phyloP scores from a whole-genome alignment of 352 stramenopile species.

The Pythium coloratum region DNA sequence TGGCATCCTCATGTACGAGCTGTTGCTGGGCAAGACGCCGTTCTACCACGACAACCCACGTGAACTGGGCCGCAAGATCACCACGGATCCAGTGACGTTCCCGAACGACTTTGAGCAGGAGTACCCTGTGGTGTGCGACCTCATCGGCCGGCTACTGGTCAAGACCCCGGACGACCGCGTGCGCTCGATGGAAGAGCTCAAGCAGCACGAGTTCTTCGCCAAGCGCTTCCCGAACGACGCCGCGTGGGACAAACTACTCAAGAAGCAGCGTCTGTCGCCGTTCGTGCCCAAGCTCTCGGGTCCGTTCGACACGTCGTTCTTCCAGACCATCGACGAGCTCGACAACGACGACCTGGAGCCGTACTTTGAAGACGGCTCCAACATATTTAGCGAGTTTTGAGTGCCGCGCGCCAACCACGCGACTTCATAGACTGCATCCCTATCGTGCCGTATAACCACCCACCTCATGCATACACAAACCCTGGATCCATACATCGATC shows the following conservation, averaged over 20 bases:
- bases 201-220: constrained; percentile 61
- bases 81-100: constrained; percentile 62
- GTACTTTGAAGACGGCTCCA: constrained; percentile 68
- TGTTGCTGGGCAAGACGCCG: constrained; percentile 80
- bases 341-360: constrained; percentile 60
- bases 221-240: constrained; percentile 33
- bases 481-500: neutral
- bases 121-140: constrained; percentile 45
- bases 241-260: constrained; percentile 45
- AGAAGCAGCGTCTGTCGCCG: constrained; percentile 43
- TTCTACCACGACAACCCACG: constrained; percentile 86
- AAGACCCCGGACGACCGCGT: constrained; percentile 53
- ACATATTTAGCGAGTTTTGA: constrained; percentile 63
- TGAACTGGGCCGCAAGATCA: constrained; percentile 77
- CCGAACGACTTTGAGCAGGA: constrained; percentile 64
- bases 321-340: constrained; percentile 53
- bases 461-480: neutral
- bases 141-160: constrained; percentile 59
- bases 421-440: neutral
- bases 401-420: neutral
- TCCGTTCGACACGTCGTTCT: constrained; percentile 72
- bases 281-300: constrained; percentile 66
- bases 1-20: constrained; percentile 88
- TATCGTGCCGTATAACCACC: neutral
- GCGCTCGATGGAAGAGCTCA: constrained; percentile 48